Conservation (phyloP, 768 basidiomycete species). For the Naganishia friedmannii region DNA sequence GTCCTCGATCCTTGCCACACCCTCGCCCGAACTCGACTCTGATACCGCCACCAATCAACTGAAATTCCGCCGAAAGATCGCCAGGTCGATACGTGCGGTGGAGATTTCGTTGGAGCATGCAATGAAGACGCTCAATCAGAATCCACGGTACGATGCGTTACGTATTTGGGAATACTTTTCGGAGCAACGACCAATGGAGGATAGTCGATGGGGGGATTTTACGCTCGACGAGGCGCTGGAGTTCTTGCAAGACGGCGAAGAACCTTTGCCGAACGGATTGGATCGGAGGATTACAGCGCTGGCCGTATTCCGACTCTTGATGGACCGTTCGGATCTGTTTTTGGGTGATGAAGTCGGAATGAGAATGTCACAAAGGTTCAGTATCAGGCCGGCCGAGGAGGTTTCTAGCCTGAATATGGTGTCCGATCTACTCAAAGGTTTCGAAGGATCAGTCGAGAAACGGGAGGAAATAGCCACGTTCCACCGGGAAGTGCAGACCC, state of each 20-base stretch:
- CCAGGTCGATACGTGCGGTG: conserved; percentile 62
- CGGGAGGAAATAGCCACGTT: conserved; percentile 10
- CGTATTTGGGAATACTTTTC: conserved; percentile 34
- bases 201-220: conserved; percentile 58
- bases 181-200: conserved; percentile 50
- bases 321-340: conserved; percentile 44
- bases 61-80: conserved; percentile 64
- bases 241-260: conserved; percentile 53
- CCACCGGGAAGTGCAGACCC: conserved; percentile 15
- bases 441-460: conserved; percentile 24
- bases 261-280: background rate
- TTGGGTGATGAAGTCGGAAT: conserved; percentile 40
- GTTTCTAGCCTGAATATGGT: conserved; percentile 41
- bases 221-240: conserved; percentile 61
- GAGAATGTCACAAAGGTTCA: conserved; percentile 30
- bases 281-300: conserved; percentile 7
- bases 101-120: conserved; percentile 57
- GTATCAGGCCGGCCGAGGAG: conserved; percentile 35
- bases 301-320: conserved; percentile 36
- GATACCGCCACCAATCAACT: conserved; percentile 49
- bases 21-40: background rate
- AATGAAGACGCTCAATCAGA: conserved; percentile 35
- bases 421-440: conserved; percentile 26
- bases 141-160: conserved; percentile 27
- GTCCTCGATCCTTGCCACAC: background rate